Conservation (phyloP, 2,329 filamentous ascomycete species). For the Alternaria consortialis region DNA sequence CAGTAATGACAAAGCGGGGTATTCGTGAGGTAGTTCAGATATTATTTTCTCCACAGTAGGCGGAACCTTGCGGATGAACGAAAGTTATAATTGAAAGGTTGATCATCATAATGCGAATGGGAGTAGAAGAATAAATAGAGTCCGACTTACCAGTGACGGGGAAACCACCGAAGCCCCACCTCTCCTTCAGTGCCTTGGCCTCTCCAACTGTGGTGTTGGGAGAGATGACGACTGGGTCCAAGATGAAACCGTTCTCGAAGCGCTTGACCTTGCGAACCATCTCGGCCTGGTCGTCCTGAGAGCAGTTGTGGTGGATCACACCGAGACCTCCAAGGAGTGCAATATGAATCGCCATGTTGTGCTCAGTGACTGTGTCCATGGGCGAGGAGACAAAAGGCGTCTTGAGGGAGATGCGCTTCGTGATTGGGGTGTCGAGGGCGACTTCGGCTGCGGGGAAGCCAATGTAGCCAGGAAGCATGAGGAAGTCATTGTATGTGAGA, state of each 20-base stretch:
- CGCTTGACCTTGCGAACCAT: slow-evolving; percentile 99
- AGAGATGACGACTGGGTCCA: slow-evolving; percentile 91
- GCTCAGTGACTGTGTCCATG: slow-evolving; percentile 99
- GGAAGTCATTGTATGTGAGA: slow-evolving; percentile 98
- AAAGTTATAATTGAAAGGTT: slow-evolving; percentile 87
- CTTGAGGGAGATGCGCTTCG: slow-evolving; percentile 95
- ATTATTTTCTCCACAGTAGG: slow-evolving; percentile 79
- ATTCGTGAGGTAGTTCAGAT: slow-evolving; percentile 55
- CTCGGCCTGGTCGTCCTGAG: slow-evolving; percentile 94
- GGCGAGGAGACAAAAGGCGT: slow-evolving; percentile 96
- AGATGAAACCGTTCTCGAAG: slow-evolving; percentile 99
- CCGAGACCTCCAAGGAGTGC: slow-evolving; percentile 86
- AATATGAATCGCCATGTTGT: slow-evolving; percentile 99
- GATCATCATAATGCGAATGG: slow-evolving; percentile 73
- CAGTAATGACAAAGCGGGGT: slow-evolving; percentile 6
- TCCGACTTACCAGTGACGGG: slow-evolving; percentile 88
- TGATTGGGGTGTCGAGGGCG: slow-evolving; percentile 86
- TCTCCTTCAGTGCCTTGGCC: slow-evolving; percentile 91
- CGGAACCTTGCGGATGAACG: slow-evolving; percentile 98
- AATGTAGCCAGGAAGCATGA: slow-evolving; percentile 96
- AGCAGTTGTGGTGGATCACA: slow-evolving; percentile 99
- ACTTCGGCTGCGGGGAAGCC: slow-evolving; percentile 95
- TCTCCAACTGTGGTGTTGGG: slow-evolving; percentile 89
- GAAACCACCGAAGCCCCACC: slow-evolving; percentile 98
- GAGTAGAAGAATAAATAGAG: slow-evolving; percentile 22